Conservation (phyloP, 140 eudicot species). For the Cichorium intybus region DNA sequence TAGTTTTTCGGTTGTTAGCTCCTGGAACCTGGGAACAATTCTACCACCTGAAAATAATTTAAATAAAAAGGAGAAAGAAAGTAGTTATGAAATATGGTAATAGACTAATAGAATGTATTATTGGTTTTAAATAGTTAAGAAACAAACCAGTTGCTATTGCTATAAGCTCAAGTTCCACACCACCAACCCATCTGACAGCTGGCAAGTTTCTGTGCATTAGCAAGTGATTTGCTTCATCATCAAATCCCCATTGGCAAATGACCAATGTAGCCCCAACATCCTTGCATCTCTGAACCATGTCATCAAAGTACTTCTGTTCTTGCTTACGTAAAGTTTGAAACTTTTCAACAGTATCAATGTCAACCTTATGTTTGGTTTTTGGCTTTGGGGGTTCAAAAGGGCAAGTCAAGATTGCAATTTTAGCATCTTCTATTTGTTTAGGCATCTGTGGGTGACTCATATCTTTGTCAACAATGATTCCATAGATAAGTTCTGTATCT, state of each 20-base stretch:
- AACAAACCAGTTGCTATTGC: constrained; percentile 94
- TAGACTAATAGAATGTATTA: background rate
- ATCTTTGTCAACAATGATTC: constrained; percentile 94
- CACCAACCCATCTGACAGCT: constrained; percentile 99
- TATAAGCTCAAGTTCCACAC: constrained; percentile 95
- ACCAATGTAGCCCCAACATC: constrained; percentile 99
- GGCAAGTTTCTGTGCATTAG: constrained; percentile 95
- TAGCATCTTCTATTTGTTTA: constrained; percentile 82
- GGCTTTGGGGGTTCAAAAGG: constrained; percentile 99
- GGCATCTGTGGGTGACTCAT: constrained; percentile 99
- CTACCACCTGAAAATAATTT: constrained; percentile 72
- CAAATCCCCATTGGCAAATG: constrained; percentile 99
- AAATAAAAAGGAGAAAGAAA: constrained; percentile 1
- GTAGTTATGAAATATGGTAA: background rate
- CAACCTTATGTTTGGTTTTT: constrained; percentile 99
- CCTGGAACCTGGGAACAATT: constrained; percentile 99
- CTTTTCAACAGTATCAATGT: constrained; percentile 95
- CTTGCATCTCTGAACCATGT: constrained; percentile 98
- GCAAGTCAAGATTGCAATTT: constrained; percentile 93
- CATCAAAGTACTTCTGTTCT: constrained; percentile 95
- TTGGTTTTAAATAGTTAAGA: background rate
- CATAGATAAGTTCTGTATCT: constrained; percentile 94
- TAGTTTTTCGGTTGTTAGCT: constrained; percentile 91
- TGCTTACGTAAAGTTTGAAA: constrained; percentile 90
- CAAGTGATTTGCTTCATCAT: constrained; percentile 98